A percentile compares a stretch with the other conserved stretches of the same genome.
Evolutionary conservation across 208 protist species (phyloP).

Genomic region (Acanthamoeba lenticulata): DNA sequence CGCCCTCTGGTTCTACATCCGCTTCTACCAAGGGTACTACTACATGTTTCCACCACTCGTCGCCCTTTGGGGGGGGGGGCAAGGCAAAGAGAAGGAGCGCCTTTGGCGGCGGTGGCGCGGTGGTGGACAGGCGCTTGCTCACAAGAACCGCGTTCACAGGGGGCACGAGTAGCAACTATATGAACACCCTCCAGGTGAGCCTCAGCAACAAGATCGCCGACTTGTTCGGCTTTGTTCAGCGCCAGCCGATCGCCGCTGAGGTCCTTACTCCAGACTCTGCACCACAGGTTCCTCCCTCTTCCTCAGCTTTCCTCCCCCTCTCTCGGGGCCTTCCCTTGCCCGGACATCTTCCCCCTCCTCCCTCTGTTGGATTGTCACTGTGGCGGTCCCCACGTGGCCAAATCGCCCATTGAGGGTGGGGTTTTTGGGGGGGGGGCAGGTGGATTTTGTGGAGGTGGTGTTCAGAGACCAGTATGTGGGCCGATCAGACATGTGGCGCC

Average conservation of each 20-base stretch:
- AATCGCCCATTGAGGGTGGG: not conserved
- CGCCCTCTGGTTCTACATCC: not conserved
- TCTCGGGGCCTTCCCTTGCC: not conserved
- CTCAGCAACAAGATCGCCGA: conserved; percentile 63
- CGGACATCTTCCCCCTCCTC: not conserved
- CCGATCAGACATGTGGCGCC: conserved; percentile 87
- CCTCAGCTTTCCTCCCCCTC: not conserved
- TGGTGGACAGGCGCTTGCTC: not conserved
- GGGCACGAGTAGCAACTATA: not conserved
- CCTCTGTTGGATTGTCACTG: too few relatives aligned
- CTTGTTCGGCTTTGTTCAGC: conserved; percentile 37
- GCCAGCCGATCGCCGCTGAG: conserved; percentile 16
- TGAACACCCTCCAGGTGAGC: conserved; percentile 47
- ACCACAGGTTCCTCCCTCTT: not conserved
- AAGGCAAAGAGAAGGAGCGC: too few relatives aligned
- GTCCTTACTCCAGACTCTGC: conserved; percentile 8
- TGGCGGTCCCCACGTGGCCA: not conserved
- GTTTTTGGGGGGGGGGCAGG: too few relatives aligned
- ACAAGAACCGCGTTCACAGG: not conserved
- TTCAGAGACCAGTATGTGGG: conserved; percentile 87
- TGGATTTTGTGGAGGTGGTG: conserved; percentile 80
- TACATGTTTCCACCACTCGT: too few relatives aligned
- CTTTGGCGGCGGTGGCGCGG: too few relatives aligned
- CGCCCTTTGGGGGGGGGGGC: too few relatives aligned
- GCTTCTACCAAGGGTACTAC: not conserved